These are phyloP conservation scores for Coemansia brasiliensis DNA, from an alignment of 192 early-diverging fungal species.

Conservation along the genomic window DNA sequence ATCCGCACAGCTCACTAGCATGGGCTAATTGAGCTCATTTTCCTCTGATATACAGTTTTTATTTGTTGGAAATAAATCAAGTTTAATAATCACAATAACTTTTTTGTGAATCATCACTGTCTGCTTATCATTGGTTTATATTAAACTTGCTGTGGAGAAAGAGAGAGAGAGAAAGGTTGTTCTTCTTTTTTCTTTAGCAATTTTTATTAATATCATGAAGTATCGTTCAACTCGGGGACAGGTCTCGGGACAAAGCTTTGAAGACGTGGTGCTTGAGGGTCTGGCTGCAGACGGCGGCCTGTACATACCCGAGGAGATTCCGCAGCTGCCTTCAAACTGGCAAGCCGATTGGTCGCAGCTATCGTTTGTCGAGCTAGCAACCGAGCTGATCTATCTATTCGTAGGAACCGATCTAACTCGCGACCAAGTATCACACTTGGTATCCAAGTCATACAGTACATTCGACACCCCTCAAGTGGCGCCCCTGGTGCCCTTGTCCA, in stretches of 20 bases:
- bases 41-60: no score
- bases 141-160: no score
- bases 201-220: constrained; percentile 69
- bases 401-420: constrained; percentile 82
- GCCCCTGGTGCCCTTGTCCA: constrained; percentile 64
- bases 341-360: constrained; percentile 67
- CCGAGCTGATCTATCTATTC: constrained; percentile 80
- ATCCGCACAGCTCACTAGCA: no score
- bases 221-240: constrained; percentile 90
- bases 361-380: constrained; percentile 80
- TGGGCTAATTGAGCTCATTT: no score
- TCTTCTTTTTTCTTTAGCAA: background rate
- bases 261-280: constrained; percentile 89
- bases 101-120: constrained; percentile 1
- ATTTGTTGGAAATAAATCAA: no score
- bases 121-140: background rate
- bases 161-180: background rate
- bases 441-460: constrained; percentile 73
- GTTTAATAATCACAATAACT: background rate
- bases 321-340: constrained; percentile 71
- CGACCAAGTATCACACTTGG: constrained; percentile 65
- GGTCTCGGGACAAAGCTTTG: constrained; percentile 70
- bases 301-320: constrained; percentile 86
- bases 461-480: constrained; percentile 77
- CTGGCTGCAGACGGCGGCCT: constrained; percentile 93